Conservation (phyloP, 192 early-diverging fungal species). For the Gryganskiella cystojenkinii region DNA sequence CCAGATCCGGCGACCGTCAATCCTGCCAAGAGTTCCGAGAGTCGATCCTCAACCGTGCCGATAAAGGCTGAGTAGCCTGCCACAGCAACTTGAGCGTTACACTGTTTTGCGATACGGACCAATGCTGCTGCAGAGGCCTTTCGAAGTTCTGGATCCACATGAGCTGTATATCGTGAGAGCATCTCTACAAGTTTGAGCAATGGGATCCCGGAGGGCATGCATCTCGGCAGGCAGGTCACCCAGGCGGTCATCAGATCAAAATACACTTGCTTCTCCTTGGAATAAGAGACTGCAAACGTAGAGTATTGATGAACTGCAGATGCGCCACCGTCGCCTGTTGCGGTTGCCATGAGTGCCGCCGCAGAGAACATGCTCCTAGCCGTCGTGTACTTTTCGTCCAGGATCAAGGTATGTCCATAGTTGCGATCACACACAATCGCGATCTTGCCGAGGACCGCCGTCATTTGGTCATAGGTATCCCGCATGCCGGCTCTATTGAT, state of each 20-base stretch:
- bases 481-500: constrained; percentile 69
- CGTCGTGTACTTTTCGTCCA: constrained; percentile 63
- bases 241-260: constrained; percentile 77
- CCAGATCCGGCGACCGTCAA: constrained; percentile 14
- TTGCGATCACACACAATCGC: constrained; percentile 68
- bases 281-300: constrained; percentile 61
- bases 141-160: constrained; percentile 87
- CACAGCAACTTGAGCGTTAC: constrained; percentile 63
- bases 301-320: constrained; percentile 58
- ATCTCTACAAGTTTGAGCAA: constrained; percentile 79
- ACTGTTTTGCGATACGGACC: constrained; percentile 71
- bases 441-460: constrained; percentile 70
- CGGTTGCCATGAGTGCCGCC: constrained; percentile 44
- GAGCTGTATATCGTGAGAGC: constrained; percentile 81
- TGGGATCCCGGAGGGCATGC: constrained; percentile 71
- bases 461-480: constrained; percentile 75
- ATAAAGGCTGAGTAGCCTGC: constrained; percentile 63
- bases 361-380: constrained; percentile 47
- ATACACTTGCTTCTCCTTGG: constrained; percentile 67
- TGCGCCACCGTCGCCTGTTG: constrained; percentile 49
- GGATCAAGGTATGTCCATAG: constrained; percentile 57
- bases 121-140: constrained; percentile 71
- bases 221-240: constrained; percentile 77
- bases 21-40: constrained; percentile 54
- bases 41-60: constrained; percentile 65